Evolutionary conservation across 1,284 basidiomycete genomes (phyloP).

Genomic region (Schizopora paradoxa): DNA sequence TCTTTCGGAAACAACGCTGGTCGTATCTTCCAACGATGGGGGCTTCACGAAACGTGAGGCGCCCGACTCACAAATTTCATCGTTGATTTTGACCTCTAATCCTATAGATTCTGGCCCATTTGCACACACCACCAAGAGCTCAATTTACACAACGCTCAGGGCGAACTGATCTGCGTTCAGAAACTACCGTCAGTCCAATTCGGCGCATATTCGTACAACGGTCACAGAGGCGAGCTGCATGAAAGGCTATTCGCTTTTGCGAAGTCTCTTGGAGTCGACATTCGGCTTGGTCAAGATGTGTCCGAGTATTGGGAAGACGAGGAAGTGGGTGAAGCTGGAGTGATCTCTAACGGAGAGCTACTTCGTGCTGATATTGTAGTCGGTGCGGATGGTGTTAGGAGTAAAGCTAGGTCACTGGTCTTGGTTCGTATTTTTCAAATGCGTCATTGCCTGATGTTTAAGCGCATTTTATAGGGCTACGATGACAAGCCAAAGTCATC

Average conservation of each 20-base stretch:
- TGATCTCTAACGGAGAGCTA: slow-evolving; percentile 17
- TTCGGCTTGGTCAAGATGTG: slow-evolving; percentile 18
- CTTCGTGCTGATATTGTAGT: slow-evolving; percentile 21
- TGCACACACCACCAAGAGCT: slow-evolving; percentile 17
- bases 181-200: slow-evolving; percentile 6
- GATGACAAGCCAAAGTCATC: slow-evolving; percentile 27
- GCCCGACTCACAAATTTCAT: background rate
- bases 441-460: background rate
- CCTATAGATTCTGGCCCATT: slow-evolving; percentile 16
- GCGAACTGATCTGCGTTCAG: slow-evolving; percentile 14
- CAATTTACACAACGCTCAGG: slow-evolving; percentile 16
- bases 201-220: slow-evolving; percentile 17
- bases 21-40: slow-evolving; percentile 18
- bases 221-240: slow-evolving; percentile 20
- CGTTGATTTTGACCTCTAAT: background rate
- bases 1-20: slow-evolving; percentile 21
- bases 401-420: slow-evolving; percentile 20
- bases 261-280: slow-evolving; percentile 16
- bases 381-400: slow-evolving; percentile 22
- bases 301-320: slow-evolving; percentile 14
- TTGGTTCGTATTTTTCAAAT: slow-evolving; percentile 20
- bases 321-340: slow-evolving; percentile 14
- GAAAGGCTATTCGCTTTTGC: slow-evolving; percentile 16
- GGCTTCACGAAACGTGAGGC: slow-evolving; percentile 11
- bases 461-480: slow-evolving; percentile 21